phyloP scores from a whole-genome alignment of 768 basidiomycete species.

The Amanita phalloides region DNA sequence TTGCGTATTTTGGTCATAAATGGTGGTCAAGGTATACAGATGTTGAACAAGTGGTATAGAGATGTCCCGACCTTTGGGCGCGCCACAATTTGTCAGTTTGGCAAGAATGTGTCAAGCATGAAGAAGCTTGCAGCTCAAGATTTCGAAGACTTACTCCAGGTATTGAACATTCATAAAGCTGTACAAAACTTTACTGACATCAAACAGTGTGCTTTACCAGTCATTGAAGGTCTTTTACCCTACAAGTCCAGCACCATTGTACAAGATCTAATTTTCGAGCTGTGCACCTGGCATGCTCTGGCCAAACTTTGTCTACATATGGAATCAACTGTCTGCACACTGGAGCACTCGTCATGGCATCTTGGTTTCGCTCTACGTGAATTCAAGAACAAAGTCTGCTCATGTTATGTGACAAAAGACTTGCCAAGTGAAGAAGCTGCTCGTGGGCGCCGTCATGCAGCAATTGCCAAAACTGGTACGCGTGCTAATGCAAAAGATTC shows the following conservation, averaged over 20 bases:
- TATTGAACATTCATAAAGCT: background rate
- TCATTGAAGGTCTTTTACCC: constrained; percentile 25
- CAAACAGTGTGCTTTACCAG: constrained; percentile 18
- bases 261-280: constrained; percentile 16
- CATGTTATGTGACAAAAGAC: constrained; percentile 12
- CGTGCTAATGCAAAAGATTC: background rate
- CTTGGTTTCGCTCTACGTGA: constrained; percentile 15
- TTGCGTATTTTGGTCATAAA: constrained; percentile 4
- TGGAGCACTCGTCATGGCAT: constrained; percentile 14
- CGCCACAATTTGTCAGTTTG: constrained; percentile 24
- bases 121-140: constrained; percentile 20
- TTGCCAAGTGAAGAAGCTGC: constrained; percentile 16
- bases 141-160: constrained; percentile 22
- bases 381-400: constrained; percentile 12
- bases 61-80: constrained; percentile 18
- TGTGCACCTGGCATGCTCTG: constrained; percentile 24
- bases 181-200: too few relatives aligned
- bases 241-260: constrained; percentile 16
- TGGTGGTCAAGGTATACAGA: constrained; percentile 10
- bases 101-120: constrained; percentile 22
- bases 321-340: constrained; percentile 14
- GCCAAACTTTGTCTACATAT: too few relatives aligned
- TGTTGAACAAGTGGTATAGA: constrained; percentile 17
- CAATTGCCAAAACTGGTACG: background rate
- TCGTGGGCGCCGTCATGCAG: constrained; percentile 7